Base-by-base conservation (phyloP, 345 rosid genomes). In the Anacardium occidentale region DNA sequence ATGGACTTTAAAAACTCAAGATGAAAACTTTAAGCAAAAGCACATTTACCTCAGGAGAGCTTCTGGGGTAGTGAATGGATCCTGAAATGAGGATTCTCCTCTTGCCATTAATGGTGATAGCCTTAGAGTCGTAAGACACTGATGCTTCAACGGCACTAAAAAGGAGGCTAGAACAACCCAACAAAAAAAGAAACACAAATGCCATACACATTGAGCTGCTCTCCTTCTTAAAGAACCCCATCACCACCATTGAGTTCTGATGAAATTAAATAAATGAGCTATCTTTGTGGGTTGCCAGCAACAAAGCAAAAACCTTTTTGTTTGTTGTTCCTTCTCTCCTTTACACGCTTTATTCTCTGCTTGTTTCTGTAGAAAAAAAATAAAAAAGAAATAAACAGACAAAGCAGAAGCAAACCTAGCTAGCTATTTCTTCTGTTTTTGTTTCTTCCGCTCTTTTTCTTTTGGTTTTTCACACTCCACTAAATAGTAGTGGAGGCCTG, bases 41-140 rank as follows among this genome's bases (percentile, higher is more conserved):
- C 75, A 55, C 83, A 81, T 83, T 63, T 75, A 90, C 98, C 98
- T 95, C 96, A 72, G 99, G 98, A 3, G 86, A 80, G 83, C 91
- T 89, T 81, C 94, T 84, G 21, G 94, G 94, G 62, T 89, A 89
- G 76, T 87, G 91, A 52, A 89, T 87, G 45, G 94, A 89, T 61
- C 90, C 88, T 66, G 94, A 87, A 74, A 89, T 81, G 70, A 87
- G 87, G 45, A 89, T 76, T 80, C 81, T 89, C 61, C 80, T 83
- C 32, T 78, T 77, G 7, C 89, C 89, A 76, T 81, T 76, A 58
- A 89, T 87, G 74, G 83, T 71, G 50, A 89, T 78, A 45, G 94
- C 84, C 77, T 82, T 89, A 56, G 58, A 64, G 69, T 87, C 90
- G 75, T 85, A 89, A 17, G 97, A 89, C 53, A 94, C 98, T 71